Conservation (phyloP, 345 rosid species). For the Hypericum androsaemum region DNA sequence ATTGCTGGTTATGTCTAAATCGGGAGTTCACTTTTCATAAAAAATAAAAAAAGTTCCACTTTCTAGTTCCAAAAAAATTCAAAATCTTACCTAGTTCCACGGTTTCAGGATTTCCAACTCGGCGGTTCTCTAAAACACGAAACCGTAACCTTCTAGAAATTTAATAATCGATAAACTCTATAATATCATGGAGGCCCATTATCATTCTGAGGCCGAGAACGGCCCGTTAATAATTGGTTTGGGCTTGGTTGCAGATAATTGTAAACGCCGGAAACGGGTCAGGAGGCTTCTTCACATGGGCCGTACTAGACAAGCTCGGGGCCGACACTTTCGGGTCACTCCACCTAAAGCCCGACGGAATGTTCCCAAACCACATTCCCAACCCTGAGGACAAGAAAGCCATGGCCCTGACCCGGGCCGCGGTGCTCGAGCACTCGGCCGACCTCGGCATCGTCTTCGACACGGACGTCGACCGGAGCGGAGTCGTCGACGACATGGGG, state of each 20-base stretch:
- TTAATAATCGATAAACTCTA: no score
- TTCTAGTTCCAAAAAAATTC: no score
- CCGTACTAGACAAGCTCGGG: conserved; percentile 77
- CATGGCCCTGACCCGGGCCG: conserved; percentile 70
- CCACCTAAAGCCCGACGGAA: conserved; percentile 78
- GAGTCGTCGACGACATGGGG: conserved; percentile 69
- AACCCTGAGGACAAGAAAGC: conserved; percentile 83
- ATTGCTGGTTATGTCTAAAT: no score
- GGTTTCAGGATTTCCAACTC: no score
- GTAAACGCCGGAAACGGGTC: conserved; percentile 94
- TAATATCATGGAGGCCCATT: no score
- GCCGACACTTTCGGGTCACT: conserved; percentile 87
- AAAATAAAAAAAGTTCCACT: no score
- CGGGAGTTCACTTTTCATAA: no score
- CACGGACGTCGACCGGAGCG: conserved; percentile 90
- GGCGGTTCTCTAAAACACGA: no score
- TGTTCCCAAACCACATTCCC: conserved; percentile 91
- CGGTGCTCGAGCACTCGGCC: conserved; percentile 61
- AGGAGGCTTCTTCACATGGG: conserved; percentile 89
- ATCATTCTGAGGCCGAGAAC: background rate
- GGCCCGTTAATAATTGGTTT: background rate
- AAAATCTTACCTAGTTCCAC: no score
- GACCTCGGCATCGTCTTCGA: conserved; percentile 95
- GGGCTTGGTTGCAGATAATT: conserved; percentile 38
- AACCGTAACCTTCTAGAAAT: no score